Evolutionary conservation across 345 rosid genomes (phyloP).

Genomic region (Populus nigra): DNA sequence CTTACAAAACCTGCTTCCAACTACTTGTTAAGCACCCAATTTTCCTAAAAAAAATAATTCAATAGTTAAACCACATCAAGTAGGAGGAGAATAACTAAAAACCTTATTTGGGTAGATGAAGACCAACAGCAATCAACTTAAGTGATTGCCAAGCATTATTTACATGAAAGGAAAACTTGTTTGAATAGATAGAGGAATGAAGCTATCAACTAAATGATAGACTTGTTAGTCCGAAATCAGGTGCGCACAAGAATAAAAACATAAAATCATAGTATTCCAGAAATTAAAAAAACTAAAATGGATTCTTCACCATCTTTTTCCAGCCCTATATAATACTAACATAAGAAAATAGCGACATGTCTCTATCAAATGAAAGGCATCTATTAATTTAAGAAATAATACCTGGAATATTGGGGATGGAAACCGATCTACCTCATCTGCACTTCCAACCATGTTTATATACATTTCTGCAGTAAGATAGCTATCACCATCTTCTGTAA

Average conservation of each 20-base stretch:
- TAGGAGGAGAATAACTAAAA: background rate
- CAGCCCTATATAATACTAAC: background rate
- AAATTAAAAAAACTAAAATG: background rate
- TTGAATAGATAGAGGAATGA: background rate
- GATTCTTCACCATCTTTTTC: background rate
- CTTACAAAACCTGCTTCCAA: background rate
- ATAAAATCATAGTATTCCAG: background rate
- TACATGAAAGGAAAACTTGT: background rate
- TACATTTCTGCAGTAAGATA: slow-evolving; percentile 90
- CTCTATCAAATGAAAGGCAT: background rate
- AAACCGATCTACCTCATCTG: slow-evolving; percentile 71
- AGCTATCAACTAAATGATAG: background rate
- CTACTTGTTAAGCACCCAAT: background rate
- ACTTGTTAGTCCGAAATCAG: background rate
- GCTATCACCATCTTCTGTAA: slow-evolving; percentile 96
- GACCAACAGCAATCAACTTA: background rate
- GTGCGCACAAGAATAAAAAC: background rate
- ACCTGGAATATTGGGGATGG: slow-evolving; percentile 98
- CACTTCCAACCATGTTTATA: slow-evolving; percentile 73
- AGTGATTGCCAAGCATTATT: background rate
- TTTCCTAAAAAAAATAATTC: background rate
- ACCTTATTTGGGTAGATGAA: background rate
- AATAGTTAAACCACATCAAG: background rate
- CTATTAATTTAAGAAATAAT: background rate
- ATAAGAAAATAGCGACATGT: no score